Evolutionary conservation across 2,329 filamentous ascomycete genomes (phyloP), one percentile per base, ranked within the genome.

Genomic region (Fusarium aywerte): DNA sequence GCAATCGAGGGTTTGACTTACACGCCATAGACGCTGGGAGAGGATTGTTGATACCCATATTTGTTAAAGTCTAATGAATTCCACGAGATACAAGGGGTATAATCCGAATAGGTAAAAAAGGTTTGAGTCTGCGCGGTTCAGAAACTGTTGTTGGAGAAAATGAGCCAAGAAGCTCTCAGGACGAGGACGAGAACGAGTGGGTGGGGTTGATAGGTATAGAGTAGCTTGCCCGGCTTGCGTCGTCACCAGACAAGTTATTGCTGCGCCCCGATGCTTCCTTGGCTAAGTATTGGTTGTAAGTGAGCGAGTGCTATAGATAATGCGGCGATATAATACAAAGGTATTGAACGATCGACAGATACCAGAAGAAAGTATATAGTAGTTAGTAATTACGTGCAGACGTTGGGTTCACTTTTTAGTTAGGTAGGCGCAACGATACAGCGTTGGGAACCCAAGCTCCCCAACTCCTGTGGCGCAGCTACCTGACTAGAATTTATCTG

Each of bases 11-110:
- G 39, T 23, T 40, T 36, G 58, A 86, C 88, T 85, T 85, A 90
- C 88, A 89, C 78, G 87, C 86, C 82, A 90, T 82, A 69, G 87
- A 89, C 76, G 87, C 86, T 76, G 88, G 88, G 62, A 90, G 84
- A 69, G 88, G 88, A 73, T 89, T 90, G 76, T 90, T 83, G 78
- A 90, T 81, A 73, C 88, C 88, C 86, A 90, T 89, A 29, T 62
- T n/a, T 67, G 61, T 25, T 53, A 47, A 31, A 38, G 16, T 35
- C n/a, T 27, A 45, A 40, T 27, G 50, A 15, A 38, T 33, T 16
- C 25, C 40, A 9, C 39, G 42, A 40, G 32, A 42, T 42, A 9
- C 5, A 39, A 43, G 31, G 23, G 31, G 45, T 36, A 36, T 18
- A 20, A 20, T 18, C 32, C 13, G 33, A 51, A 40, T 23, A 12